phyloP scores from a whole-genome alignment of 106 monocot species.

The Dendrobium nobile region DNA sequence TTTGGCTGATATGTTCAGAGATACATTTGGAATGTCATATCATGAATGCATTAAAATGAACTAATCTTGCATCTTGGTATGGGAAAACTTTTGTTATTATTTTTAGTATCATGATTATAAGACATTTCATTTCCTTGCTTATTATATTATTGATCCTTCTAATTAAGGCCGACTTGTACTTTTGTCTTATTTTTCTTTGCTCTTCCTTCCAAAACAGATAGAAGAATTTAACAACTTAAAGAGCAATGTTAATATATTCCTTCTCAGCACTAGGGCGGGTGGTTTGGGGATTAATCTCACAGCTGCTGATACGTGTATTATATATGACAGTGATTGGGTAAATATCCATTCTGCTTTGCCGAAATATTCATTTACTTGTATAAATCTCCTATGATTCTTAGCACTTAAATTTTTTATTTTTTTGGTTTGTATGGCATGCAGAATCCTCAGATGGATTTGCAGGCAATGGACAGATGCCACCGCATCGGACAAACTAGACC shows the following conservation, averaged over 20 bases:
- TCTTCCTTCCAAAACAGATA: slow-evolving; percentile 41
- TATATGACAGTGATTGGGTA: slow-evolving; percentile 99
- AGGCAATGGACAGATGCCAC: slow-evolving; percentile 99
- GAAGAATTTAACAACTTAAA: slow-evolving; percentile 68
- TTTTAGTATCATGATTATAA: too few species aligned
- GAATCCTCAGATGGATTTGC: slow-evolving; percentile 99
- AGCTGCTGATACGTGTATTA: slow-evolving; percentile 95
- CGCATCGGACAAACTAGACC: slow-evolving; percentile 89
- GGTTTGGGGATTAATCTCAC: slow-evolving; percentile 95
- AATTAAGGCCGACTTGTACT: too few species aligned
- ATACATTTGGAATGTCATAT: too few species aligned
- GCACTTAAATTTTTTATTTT: neutral
- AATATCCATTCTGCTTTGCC: neutral
- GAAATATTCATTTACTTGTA: neutral
- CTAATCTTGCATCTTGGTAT: too few species aligned
- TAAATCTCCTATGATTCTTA: neutral
- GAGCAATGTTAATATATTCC: slow-evolving; percentile 59
- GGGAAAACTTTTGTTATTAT: too few species aligned
- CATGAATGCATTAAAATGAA: too few species aligned
- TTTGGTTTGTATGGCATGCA: slow-evolving; percentile 23
- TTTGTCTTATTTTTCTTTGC: too few species aligned
- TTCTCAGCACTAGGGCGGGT: slow-evolving; percentile 93
- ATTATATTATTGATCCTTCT: too few species aligned
- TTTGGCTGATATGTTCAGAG: too few species aligned
- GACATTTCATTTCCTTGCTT: too few species aligned